Evolutionary conservation across 2,329 filamentous ascomycete species (phyloP).

Genomic region (Ascocoryne sarcoides): DNA sequence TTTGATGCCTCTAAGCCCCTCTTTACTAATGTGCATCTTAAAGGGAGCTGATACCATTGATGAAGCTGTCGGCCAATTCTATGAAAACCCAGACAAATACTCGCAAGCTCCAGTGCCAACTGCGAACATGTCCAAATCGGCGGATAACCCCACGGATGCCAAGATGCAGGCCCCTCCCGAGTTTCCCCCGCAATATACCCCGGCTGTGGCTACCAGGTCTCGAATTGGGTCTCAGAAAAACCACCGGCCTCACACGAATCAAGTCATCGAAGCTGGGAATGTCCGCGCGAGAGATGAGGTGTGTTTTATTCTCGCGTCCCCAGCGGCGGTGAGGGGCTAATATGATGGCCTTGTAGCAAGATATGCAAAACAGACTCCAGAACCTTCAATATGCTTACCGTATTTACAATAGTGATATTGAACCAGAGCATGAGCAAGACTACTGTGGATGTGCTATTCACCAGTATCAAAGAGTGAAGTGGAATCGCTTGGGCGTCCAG

Average conservation of each 20-base stretch:
- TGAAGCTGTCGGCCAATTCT: constrained; percentile 13
- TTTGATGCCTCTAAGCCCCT: not conserved
- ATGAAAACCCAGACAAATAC: constrained; percentile 14
- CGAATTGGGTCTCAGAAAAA: too few relatives aligned
- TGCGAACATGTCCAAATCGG: not conserved
- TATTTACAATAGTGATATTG: constrained; percentile 39
- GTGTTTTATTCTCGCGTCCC: constrained; percentile 1
- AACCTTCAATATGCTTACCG: constrained; percentile 31
- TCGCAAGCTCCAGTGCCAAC: constrained; percentile 1
- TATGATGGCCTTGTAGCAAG: constrained; percentile 26
- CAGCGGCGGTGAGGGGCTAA: constrained; percentile 2
- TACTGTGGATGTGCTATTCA: constrained; percentile 35
- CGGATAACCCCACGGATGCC: not conserved
- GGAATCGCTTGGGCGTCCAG: constrained; percentile 31
- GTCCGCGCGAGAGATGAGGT: constrained; percentile 34
- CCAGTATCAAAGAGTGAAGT: constrained; percentile 31
- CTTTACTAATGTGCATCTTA: not conserved
- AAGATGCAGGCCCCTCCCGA: constrained; percentile 6
- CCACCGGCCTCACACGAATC: constrained; percentile 29
- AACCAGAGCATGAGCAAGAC: constrained; percentile 37
- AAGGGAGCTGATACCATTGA: constrained; percentile 9
- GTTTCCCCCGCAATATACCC: constrained; percentile 4
- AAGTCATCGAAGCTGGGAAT: constrained; percentile 31
- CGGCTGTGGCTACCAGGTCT: not conserved
- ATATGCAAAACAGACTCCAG: constrained; percentile 36